Conservation (phyloP, 1,139 yeast species). For the Taphrina wiesneri region DNA sequence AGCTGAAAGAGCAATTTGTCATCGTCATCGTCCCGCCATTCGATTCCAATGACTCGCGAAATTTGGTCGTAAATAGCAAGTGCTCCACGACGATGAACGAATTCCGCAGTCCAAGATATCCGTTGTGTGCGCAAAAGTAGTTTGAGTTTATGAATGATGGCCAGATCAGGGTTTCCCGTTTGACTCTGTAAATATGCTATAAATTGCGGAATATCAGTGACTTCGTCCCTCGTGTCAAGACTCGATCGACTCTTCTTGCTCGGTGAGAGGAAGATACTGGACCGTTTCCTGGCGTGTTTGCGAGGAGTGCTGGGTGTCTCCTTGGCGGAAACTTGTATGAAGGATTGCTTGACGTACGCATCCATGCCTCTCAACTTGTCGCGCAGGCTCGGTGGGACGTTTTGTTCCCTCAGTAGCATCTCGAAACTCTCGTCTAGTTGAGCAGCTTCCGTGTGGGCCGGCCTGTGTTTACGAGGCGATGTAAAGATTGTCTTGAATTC, state of each 20-base stretch:
- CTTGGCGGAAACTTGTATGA: not conserved
- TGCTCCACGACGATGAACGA: constrained; percentile 33
- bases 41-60: constrained; percentile 5
- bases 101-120: constrained; percentile 33
- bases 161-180: not conserved
- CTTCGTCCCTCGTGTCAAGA: not conserved
- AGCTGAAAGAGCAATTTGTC: constrained; percentile 35
- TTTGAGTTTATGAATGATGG: constrained; percentile 25
- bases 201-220: not conserved
- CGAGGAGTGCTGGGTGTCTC: not conserved
- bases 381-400: constrained; percentile 13
- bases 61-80: constrained; percentile 1
- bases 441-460: constrained; percentile 2
- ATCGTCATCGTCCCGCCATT: constrained; percentile 38
- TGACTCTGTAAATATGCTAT: not conserved
- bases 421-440: constrained; percentile 6
- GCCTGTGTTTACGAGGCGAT: constrained; percentile 1
- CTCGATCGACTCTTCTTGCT: constrained; percentile 1
- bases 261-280: constrained; percentile 3
- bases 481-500: constrained; percentile 14
- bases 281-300: constrained; percentile 19
- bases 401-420: constrained; percentile 3
- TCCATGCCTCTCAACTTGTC: constrained; percentile 22
- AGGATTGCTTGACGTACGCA: constrained; percentile 10
- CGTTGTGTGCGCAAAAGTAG: constrained; percentile 35